phyloP scores from a whole-genome alignment of 495 filamentous ascomycete species.

The Recurvomyces mirabilis region DNA sequence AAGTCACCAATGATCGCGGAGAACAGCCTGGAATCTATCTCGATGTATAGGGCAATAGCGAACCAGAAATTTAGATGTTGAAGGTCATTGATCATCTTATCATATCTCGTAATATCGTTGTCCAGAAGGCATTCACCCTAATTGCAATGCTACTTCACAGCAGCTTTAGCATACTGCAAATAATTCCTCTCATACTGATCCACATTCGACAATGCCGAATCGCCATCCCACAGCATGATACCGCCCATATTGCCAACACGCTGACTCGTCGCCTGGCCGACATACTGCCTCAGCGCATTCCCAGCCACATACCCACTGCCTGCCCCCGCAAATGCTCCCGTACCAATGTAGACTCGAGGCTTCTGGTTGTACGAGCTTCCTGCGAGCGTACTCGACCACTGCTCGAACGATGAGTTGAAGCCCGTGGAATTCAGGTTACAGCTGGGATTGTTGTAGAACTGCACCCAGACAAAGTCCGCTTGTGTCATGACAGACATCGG shows the following conservation, averaged over 20 bases:
- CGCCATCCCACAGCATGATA: conserved; percentile 64
- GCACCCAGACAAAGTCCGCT: conserved; percentile 55
- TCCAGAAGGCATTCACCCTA: neutral
- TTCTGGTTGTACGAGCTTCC: conserved; percentile 37
- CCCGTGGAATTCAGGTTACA: conserved; percentile 17
- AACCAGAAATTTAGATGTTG: no score
- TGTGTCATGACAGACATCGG: conserved; percentile 43
- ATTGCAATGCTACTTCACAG: conserved; percentile 11
- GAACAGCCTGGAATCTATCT: no score
- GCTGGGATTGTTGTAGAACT: conserved; percentile 54
- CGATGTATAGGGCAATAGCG: no score
- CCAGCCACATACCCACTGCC: conserved; percentile 39
- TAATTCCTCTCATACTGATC: conserved; percentile 16
- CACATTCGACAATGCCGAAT: conserved; percentile 46
- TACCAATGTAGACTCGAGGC: conserved; percentile 41
- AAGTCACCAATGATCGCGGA: no score
- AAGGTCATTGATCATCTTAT: no score
- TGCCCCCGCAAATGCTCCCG: conserved; percentile 33
- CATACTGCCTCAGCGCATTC: conserved; percentile 28
- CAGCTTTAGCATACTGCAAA: conserved; percentile 17
- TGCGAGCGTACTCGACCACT: conserved; percentile 36
- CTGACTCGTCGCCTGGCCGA: conserved; percentile 25
- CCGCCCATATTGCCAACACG: conserved; percentile 49
- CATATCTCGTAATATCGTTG: neutral
- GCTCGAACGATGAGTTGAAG: conserved; percentile 31